Base-by-base conservation (phyloP, 1,139 yeast genomes). In the Tardiomyces digboiensis region DNA sequence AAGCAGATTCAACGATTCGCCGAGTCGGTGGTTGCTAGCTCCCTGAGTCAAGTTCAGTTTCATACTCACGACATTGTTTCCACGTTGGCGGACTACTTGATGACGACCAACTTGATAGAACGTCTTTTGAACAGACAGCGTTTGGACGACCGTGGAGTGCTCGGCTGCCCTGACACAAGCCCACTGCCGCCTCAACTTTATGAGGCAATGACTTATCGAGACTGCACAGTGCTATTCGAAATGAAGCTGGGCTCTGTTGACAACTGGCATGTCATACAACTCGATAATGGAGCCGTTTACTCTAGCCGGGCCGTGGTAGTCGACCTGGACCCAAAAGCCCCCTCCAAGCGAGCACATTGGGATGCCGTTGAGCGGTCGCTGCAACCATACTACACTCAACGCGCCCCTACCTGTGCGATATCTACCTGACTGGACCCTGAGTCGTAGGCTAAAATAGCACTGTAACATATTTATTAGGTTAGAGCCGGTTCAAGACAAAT, bases 191-290 rank as follows among this genome's bases (percentile, higher is more conserved):
- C 49, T 1, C 58, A 52, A 12, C 50, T 66, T 26, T 46, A 60
- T 36, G 21, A 51, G 6, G 68, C 70, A 21, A 67, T 67, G 68
- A 57, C 71, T 4, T 51, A 60, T 3, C 52, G 72, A 23, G 72
- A 68, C 42, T 61, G 68, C 29, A 62, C 70, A 0, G 42, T 68
- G 5, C 62, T 65, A 43, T 43, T 48, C 33, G 33, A 26, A 16
- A n/a, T 26, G 8, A 26, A 26, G 10, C 33, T 26, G 33, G 16
- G 33, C 10, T n/a, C 33, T 13, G 33, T 13, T 8, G 8, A n/a
- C 3, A 5, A 16, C 4, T 26, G 33, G 33, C 8, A 13, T 4
- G 16, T 8, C 8, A 4, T 26, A 3, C 26, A 22, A 7, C 16
- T 13, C 33, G 14, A n/a, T 26, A n/a, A n/a, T 8, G 33, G 33